Percentiles rank a stretch among this genome's conserved stretches.
phyloP scores from a whole-genome alignment of 768 basidiomycete species.

The Xerocomus spinulosus region DNA sequence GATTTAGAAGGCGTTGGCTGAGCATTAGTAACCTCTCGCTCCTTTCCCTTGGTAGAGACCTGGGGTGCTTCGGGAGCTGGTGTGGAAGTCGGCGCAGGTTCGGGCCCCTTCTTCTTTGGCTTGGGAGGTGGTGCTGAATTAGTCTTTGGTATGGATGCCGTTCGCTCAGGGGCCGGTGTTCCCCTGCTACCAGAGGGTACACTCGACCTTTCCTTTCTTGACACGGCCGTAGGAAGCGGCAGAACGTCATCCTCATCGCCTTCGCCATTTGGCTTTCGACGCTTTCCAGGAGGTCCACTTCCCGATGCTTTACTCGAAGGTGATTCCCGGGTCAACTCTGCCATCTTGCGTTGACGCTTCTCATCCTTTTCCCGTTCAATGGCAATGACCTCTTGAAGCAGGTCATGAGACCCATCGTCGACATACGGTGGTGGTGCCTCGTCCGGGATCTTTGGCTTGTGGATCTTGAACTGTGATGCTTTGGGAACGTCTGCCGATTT shows the following conservation, averaged over 20 bases:
- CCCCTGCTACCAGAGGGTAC: slow-evolving; percentile 36
- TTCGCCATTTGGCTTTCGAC: slow-evolving; percentile 47
- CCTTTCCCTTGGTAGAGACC: slow-evolving; percentile 66
- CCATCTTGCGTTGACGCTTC: slow-evolving; percentile 41
- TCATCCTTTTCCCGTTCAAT: slow-evolving; percentile 67
- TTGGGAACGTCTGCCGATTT: slow-evolving; percentile 33
- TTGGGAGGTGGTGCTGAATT: slow-evolving; percentile 29
- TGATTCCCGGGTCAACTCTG: slow-evolving; percentile 38
- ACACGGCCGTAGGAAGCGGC: slow-evolving; percentile 50
- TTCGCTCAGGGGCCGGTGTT: slow-evolving; percentile 38
- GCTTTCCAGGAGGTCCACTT: slow-evolving; percentile 44
- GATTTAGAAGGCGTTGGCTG: slow-evolving; percentile 37
- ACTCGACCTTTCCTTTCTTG: slow-evolving; percentile 47
- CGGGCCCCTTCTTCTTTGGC: slow-evolving; percentile 41
- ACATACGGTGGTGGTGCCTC: slow-evolving; percentile 61
- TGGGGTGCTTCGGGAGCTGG: slow-evolving; percentile 29
- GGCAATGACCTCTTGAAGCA: slow-evolving; percentile 77
- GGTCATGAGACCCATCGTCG: slow-evolving; percentile 78
- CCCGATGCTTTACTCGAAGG: slow-evolving; percentile 35
- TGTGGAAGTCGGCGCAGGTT: slow-evolving; percentile 19
- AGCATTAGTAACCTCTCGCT: slow-evolving; percentile 47
- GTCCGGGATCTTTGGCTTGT: slow-evolving; percentile 43
- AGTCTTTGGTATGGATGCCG: slow-evolving; percentile 24
- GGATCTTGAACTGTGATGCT: slow-evolving; percentile 35
- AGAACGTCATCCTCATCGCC: slow-evolving; percentile 61